These are phyloP conservation scores for Apiospora kogelbergensis DNA, from an alignment of 2,329 filamentous ascomycete genomes.

Conservation along the genomic window DNA sequence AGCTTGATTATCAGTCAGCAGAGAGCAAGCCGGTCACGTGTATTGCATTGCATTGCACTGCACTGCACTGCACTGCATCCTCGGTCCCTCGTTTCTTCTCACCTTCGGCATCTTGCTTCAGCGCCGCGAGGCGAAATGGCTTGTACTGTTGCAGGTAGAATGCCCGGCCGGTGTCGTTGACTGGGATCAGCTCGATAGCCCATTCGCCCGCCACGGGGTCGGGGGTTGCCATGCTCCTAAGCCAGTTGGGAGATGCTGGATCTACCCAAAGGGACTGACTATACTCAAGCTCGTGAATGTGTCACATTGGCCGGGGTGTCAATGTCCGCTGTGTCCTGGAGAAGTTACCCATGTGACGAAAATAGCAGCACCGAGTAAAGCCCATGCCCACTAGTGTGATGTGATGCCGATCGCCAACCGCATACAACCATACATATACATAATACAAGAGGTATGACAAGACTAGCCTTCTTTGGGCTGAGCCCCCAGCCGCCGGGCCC, in stretches of 20 bases:
- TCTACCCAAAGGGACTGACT: neutral
- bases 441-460: no score
- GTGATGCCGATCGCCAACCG: neutral
- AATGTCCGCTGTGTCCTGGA: neutral
- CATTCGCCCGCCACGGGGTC: slow-evolving; percentile 17
- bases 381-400: neutral
- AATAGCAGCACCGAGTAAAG: neutral
- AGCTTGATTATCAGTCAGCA: slow-evolving; percentile 23
- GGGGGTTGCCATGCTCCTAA: neutral
- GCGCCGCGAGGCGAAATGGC: slow-evolving; percentile 29
- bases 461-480: neutral
- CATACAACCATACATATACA: neutral
- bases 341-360: neutral
- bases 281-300: neutral
- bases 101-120: slow-evolving; percentile 23
- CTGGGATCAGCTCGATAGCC: slow-evolving; percentile 22
- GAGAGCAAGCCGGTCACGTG: no score
- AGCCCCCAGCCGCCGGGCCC: neutral
- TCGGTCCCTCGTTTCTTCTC: slow-evolving; percentile 4
- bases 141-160: slow-evolving; percentile 31
- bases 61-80: no score
- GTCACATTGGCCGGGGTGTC: neutral
- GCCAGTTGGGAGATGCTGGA: neutral
- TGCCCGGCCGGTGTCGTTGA: slow-evolving; percentile 23
- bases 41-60: no score